These are phyloP conservation scores for Tylopilus sp. DNA, from an alignment of 768 basidiomycete species.

Conservation along the genomic window DNA sequence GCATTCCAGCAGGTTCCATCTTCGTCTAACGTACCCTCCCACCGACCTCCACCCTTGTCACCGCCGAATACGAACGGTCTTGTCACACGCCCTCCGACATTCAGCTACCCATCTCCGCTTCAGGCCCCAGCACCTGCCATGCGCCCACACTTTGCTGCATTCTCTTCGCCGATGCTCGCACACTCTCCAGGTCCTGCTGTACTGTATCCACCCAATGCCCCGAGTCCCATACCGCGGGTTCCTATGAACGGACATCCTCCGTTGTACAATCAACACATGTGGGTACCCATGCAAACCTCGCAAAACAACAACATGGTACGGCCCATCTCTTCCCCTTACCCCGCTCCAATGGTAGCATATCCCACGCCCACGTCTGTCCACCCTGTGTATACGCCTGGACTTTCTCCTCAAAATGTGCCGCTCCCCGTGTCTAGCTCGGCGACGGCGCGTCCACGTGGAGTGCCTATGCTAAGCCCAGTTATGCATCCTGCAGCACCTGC, in stretches of 20 bases:
- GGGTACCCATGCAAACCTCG: slow-evolving; percentile 52
- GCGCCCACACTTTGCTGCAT: slow-evolving; percentile 55
- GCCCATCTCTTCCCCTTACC: slow-evolving; percentile 56
- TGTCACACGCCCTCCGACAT: slow-evolving; percentile 26
- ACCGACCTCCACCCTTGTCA: slow-evolving; percentile 47
- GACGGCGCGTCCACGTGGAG: slow-evolving; percentile 44
- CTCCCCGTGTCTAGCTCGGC: slow-evolving; percentile 27
- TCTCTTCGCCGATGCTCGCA: slow-evolving; percentile 68
- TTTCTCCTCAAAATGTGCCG: slow-evolving; percentile 37
- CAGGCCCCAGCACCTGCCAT: slow-evolving; percentile 44
- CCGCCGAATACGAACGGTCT: slow-evolving; percentile 41
- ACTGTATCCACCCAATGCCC: slow-evolving; percentile 59
- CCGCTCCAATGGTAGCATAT: slow-evolving; percentile 63
- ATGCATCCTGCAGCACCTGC: slow-evolving; percentile 52
- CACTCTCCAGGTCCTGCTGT: slow-evolving; percentile 67
- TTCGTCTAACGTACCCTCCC: slow-evolving; percentile 45
- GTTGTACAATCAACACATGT: slow-evolving; percentile 59
- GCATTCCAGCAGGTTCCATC: slow-evolving; percentile 85
- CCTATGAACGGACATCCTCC: slow-evolving; percentile 59
- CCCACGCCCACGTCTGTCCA: slow-evolving; percentile 47
- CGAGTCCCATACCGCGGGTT: slow-evolving; percentile 67
- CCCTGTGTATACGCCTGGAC: slow-evolving; percentile 46
- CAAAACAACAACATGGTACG: slow-evolving; percentile 55
- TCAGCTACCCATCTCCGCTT: slow-evolving; percentile 36
- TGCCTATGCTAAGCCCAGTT: slow-evolving; percentile 72